Evolutionary conservation across 371 early-diverging fungal genomes (phyloP).

Genomic region (Rhizopus microsporus): DNA sequence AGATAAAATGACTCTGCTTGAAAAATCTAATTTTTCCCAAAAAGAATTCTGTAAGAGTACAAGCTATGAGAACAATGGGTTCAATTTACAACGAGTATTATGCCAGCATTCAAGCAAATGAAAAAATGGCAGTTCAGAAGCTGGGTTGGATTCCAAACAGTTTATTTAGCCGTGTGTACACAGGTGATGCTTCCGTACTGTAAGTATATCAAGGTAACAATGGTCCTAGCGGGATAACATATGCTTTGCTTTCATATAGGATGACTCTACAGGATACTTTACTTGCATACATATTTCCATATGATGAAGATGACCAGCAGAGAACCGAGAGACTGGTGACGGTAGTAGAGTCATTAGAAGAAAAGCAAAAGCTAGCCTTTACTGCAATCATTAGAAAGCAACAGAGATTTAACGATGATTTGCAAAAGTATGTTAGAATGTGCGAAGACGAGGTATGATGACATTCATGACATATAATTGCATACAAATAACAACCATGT

Average conservation of each 20-base stretch:
- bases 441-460: conserved; percentile 38
- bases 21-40: neutral
- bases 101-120: conserved; percentile 59
- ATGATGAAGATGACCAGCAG: conserved; percentile 48
- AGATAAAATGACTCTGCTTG: neutral
- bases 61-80: conserved; percentile 76
- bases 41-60: conserved; percentile 63
- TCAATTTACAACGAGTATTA: conserved; percentile 72
- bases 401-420: conserved; percentile 47
- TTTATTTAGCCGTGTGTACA: conserved; percentile 75
- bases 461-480: neutral
- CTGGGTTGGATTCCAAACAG: conserved; percentile 84
- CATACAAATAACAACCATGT: neutral
- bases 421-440: conserved; percentile 46
- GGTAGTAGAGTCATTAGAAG: conserved; percentile 50
- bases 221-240: conserved; percentile 12
- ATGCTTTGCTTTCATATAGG: conserved; percentile 29
- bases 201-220: conserved; percentile 31
- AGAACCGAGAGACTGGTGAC: conserved; percentile 61
- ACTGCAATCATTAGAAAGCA: conserved; percentile 55
- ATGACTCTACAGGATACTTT: conserved; percentile 46
- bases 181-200: conserved; percentile 78
- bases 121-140: conserved; percentile 37
- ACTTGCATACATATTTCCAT: conserved; percentile 34
- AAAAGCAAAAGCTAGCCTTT: conserved; percentile 57